Evolutionary conservation across 805 yeast genomes (phyloP).

Genomic region (Saccharomyces jurei): DNA sequence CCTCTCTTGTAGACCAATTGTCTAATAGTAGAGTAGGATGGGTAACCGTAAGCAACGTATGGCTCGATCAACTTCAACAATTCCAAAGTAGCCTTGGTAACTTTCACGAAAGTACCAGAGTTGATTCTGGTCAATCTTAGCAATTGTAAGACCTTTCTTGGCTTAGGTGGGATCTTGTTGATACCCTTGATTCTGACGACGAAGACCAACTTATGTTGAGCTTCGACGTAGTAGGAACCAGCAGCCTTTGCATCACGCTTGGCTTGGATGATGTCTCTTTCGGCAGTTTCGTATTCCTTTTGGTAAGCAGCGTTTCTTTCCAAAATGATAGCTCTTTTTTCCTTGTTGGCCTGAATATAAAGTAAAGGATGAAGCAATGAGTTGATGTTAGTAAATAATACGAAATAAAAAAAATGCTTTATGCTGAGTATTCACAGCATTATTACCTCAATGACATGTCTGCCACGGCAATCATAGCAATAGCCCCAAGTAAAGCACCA

Average conservation of each 20-base stretch:
- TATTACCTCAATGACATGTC: not conserved
- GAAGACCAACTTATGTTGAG: slow-evolving; percentile 89
- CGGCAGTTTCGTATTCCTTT: slow-evolving; percentile 88
- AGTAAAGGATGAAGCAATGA: not conserved
- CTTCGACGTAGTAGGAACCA: slow-evolving; percentile 91
- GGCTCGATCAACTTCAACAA: slow-evolving; percentile 91
- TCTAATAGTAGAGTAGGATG: slow-evolving; percentile 84
- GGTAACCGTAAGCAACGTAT: slow-evolving; percentile 96
- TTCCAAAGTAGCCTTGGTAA: slow-evolving; percentile 92
- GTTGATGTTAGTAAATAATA: slow-evolving; percentile 8
- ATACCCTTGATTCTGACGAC: slow-evolving; percentile 99
- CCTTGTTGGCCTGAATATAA: slow-evolving; percentile 38
- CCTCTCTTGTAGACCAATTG: slow-evolving; percentile 96
- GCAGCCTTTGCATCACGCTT: slow-evolving; percentile 90
- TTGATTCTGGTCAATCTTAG: slow-evolving; percentile 89
- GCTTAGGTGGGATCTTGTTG: slow-evolving; percentile 97
- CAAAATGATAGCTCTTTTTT: slow-evolving; percentile 63
- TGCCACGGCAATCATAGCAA: not conserved
- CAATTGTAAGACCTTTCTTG: slow-evolving; percentile 95
- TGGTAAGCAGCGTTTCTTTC: slow-evolving; percentile 96
- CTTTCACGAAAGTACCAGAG: slow-evolving; percentile 90
- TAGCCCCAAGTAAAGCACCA: not conserved
- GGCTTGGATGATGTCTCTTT: slow-evolving; percentile 77
- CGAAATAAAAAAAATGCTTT: not conserved
- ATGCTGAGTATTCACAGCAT: not conserved